These are phyloP conservation scores for Starmerella vaccinii DNA, from an alignment of 805 yeast species.

Conservation along the genomic window DNA sequence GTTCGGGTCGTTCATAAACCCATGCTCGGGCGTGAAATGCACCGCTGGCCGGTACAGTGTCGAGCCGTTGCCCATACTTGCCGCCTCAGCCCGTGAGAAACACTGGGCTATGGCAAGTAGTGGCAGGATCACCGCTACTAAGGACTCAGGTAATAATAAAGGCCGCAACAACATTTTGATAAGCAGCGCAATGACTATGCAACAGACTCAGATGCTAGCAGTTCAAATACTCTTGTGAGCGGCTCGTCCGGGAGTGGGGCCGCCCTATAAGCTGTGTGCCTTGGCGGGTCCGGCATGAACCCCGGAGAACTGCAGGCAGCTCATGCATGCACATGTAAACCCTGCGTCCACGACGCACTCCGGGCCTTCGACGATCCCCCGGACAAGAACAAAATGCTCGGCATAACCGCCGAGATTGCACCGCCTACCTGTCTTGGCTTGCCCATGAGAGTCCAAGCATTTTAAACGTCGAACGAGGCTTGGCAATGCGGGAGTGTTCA, in stretches of 20 bases:
- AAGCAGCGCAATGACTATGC: not conserved
- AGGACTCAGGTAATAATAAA: not conserved
- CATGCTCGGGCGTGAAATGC: constrained; percentile 33
- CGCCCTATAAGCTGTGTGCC: no score
- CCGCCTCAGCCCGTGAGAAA: not conserved
- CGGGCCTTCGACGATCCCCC: no score
- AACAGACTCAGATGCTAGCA: no score
- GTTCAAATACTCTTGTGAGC: no score
- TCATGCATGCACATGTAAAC: not conserved
- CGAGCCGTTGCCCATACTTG: not conserved
- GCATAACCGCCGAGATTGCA: no score
- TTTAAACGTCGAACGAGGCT: no score
- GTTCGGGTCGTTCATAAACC: constrained; percentile 41
- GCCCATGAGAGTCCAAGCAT: no score
- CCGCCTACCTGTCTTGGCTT: no score
- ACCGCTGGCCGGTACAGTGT: constrained; percentile 19
- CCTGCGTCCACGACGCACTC: not conserved
- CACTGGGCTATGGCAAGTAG: not conserved
- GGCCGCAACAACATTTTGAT: not conserved
- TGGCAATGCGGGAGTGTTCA: no score
- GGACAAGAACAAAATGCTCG: no score
- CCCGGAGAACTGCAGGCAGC: not conserved
- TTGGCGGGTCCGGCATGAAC: no score
- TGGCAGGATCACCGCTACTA: not conserved
- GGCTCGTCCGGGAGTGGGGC: no score